Percentiles rank a stretch among this genome's conserved stretches.
These are phyloP conservation scores for Erysimum cheiri DNA, from an alignment of 441 rosid species.

Conservation along the genomic window DNA sequence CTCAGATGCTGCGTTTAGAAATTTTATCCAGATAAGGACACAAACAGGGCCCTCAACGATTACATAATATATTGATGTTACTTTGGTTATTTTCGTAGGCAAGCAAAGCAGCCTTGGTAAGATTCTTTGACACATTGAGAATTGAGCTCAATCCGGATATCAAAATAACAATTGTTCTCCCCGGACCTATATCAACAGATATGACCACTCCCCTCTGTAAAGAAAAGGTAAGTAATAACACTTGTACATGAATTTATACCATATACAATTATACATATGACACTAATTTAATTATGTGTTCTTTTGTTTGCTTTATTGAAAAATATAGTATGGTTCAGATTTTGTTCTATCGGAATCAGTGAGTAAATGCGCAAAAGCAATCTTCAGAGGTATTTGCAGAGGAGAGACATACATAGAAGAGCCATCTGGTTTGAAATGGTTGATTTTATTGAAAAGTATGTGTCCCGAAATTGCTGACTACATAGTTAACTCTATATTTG, in stretches of 20 bases:
- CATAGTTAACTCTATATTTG: neutral
- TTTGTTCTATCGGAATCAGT: slow-evolving; percentile 30
- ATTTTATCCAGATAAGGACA: too few species aligned
- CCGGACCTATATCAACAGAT: slow-evolving; percentile 52
- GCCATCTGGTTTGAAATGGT: slow-evolving; percentile 29
- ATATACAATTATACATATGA: neutral
- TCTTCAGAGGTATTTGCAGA: slow-evolving; percentile 34
- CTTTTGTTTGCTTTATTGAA: slow-evolving; percentile 6
- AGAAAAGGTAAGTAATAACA: slow-evolving; percentile 22
- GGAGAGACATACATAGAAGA: slow-evolving; percentile 38
- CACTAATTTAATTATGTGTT: neutral
- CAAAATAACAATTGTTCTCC: slow-evolving; percentile 56
- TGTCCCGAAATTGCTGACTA: slow-evolving; percentile 14
- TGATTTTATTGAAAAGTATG: neutral
- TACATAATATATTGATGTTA: too few species aligned
- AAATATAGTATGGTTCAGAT: slow-evolving; percentile 34
- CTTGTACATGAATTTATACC: neutral
- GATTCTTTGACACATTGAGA: slow-evolving; percentile 58
- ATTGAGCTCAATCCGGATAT: slow-evolving; percentile 52
- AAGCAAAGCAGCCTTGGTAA: slow-evolving; percentile 57
- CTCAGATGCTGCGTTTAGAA: too few species aligned
- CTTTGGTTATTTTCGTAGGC: slow-evolving; percentile 44
- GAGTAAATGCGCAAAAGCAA: slow-evolving; percentile 30
- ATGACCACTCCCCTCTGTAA: slow-evolving; percentile 37
- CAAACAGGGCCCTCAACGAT: too few species aligned